Base-by-base conservation (phyloP, 768 basidiomycete genomes). In the Mycena floridula region DNA sequence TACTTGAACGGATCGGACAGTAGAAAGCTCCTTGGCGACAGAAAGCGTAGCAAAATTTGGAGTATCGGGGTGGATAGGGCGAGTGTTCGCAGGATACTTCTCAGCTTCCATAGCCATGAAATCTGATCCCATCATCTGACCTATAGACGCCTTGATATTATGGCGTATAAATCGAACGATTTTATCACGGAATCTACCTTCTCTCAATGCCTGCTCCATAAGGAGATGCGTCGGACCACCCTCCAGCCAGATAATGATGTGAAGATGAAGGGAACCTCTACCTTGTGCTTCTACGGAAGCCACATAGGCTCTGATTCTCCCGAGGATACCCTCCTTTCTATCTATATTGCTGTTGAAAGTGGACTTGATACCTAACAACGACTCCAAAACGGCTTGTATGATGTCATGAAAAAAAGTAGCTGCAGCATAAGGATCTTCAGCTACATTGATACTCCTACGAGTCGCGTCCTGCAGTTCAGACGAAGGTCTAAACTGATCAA, bases 381-480 rank as follows among this genome's bases (percentile, higher is more conserved):
- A 46, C 7, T 62, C 50, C 0, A 74, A 18, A 0, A 76, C 54
- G 0, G 54, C 44, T 0, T 42, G 20, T 1, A 74, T 62, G 0
- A 65, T 52, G 22, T 59, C 59, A 30, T 71, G 58, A 49, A 69
- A 74, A 42, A 67, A 74, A 37, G 63, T 57, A 0, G 70, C 66
- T 0, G 72, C 56, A 0, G 68, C 70, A 47, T 58, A 73, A 3
- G 70, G 70, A 49, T 74, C 67, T 0, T 22, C 24, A 0, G 68
- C 65, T 7, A 73, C 59, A 28, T 61, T 67, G 0, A 44, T 22
- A 0, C 54, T 52, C 0, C 65, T 28, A 9, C 36, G 40, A 2
- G 20, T 27, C 3, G 45, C 42, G 20, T 52, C 49, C 1, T 67
- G 68, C 0, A 67, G 65, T 2, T 38, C 27, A 0, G 53, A 51